These are phyloP conservation scores for Lunularia cruciata DNA, from an alignment of 225 moss, liverwort and hornwort genomes.

Conservation along the genomic window DNA sequence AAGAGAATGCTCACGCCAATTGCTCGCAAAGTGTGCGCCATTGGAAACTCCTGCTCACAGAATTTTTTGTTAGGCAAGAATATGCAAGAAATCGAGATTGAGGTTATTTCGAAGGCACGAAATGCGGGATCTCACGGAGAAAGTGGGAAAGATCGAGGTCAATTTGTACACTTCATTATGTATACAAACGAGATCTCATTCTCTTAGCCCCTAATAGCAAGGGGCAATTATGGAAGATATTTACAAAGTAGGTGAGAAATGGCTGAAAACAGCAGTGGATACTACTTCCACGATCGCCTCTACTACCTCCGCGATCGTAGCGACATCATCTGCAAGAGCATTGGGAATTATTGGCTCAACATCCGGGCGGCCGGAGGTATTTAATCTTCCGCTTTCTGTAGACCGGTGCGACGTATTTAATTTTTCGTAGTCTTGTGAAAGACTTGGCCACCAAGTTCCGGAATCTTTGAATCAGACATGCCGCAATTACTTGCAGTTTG, in stretches of 20 bases:
- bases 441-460: too few species aligned
- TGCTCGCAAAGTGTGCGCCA: background rate
- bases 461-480: too few species aligned
- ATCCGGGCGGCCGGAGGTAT: slow-evolving; percentile 89
- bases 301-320: slow-evolving; percentile 41
- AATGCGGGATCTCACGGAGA: background rate
- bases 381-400: background rate
- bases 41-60: background rate
- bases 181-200: slow-evolving; percentile 8
- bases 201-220: slow-evolving; percentile 18
- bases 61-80: background rate
- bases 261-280: slow-evolving; percentile 75
- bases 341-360: slow-evolving; percentile 56
- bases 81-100: background rate
- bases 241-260: slow-evolving; percentile 80
- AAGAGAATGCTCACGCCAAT: slow-evolving; percentile 1
- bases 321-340: slow-evolving; percentile 54
- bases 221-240: slow-evolving; percentile 53
- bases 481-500: too few species aligned
- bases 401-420: too few species aligned
- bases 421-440: too few species aligned
- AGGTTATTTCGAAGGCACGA: background rate
- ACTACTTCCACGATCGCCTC: slow-evolving; percentile 44
- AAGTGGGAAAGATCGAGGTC: background rate
- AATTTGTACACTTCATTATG: slow-evolving; percentile 4